Percentiles rank a stretch among this genome's conserved stretches.
These are phyloP conservation scores for Aspergillus campestris DNA, from an alignment of 495 filamentous ascomycete species.

Conservation along the genomic window DNA sequence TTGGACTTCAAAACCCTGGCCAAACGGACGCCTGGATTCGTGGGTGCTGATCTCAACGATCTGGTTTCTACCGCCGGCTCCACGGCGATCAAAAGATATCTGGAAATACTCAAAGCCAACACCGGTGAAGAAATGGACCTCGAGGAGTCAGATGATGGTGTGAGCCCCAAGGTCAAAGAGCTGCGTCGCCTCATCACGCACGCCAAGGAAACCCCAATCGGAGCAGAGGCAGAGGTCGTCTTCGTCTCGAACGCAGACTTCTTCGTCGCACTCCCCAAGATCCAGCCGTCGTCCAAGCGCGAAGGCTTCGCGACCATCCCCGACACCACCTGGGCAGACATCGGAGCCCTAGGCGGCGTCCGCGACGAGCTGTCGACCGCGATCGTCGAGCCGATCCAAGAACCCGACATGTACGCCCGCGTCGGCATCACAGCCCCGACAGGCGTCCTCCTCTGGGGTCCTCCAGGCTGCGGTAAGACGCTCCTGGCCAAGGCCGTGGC, in stretches of 20 bases:
- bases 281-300: constrained; percentile 87
- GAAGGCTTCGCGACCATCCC: constrained; percentile 97
- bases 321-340: constrained; percentile 91
- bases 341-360: constrained; percentile 74
- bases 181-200: constrained; percentile 47
- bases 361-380: constrained; percentile 77
- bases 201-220: constrained; percentile 41
- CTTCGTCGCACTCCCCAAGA: constrained; percentile 66
- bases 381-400: constrained; percentile 86
- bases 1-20: constrained; percentile 74
- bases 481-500: constrained; percentile 93
- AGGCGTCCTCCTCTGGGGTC: constrained; percentile 92
- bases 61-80: constrained; percentile 68
- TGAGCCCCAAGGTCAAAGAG: constrained; percentile 38
- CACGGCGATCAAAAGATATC: constrained; percentile 53
- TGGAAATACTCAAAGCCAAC: constrained; percentile 42
- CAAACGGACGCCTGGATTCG: constrained; percentile 86
- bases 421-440: constrained; percentile 85
- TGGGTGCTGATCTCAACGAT: constrained; percentile 86
- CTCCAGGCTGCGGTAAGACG: constrained; percentile 94
- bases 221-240: constrained; percentile 35
- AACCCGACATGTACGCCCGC: constrained; percentile 67
- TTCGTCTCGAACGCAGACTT: constrained; percentile 58
- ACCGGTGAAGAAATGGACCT: constrained; percentile 47
- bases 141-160: constrained; percentile 26